Evolutionary conservation across 805 yeast genomes (phyloP).

Genomic region (Dipodascus geniculatus): DNA sequence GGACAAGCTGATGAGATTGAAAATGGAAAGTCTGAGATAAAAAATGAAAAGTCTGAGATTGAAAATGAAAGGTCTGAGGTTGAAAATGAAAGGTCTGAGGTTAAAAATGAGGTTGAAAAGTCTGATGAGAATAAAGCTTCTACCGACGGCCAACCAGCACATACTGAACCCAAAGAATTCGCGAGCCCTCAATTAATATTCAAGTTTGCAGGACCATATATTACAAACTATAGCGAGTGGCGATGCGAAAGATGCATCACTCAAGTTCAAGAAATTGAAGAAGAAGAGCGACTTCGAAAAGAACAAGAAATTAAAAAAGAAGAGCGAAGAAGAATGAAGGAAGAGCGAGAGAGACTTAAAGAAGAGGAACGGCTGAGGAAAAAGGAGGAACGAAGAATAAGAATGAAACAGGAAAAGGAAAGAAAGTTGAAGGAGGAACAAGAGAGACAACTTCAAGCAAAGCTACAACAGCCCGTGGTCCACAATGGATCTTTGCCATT

Average conservation of each 20-base stretch:
- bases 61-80: no score
- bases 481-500: no score
- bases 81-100: no score
- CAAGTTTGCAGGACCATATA: background rate
- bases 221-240: background rate
- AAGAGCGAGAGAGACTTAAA: conserved; percentile 6
- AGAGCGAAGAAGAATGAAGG: background rate
- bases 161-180: no score
- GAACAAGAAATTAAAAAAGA: conserved; percentile 2
- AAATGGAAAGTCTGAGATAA: no score
- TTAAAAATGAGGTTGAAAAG: background rate
- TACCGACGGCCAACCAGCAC: no score
- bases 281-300: conserved; percentile 2
- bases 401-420: conserved; percentile 5
- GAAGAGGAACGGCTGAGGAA: background rate
- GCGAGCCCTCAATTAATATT: no score
- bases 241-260: background rate
- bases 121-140: background rate
- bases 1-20: no score
- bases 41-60: no score
- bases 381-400: background rate
- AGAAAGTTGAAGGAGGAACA: conserved; percentile 7
- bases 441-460: background rate
- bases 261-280: background rate
- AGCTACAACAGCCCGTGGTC: background rate